These are phyloP conservation scores for Rubus parviflorus DNA, from an alignment of 306 rosid species.

Conservation along the genomic window DNA sequence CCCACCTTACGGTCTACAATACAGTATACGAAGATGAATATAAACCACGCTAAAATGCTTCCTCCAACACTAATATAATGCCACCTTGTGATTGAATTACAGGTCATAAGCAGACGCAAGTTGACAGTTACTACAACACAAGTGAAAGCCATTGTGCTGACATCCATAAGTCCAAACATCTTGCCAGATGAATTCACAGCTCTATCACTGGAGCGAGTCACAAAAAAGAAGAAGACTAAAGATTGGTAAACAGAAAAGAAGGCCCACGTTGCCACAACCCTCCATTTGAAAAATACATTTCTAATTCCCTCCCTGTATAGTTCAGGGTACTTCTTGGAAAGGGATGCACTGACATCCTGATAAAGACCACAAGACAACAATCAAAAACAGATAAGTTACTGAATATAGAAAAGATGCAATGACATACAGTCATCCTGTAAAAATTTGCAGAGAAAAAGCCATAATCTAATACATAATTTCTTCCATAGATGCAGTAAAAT, in stretches of 20 bases:
- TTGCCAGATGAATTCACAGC: constrained; percentile 69
- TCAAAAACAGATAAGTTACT: not conserved
- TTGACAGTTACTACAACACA: constrained; percentile 87
- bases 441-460: not conserved
- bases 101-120: constrained; percentile 76
- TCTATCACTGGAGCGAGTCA: constrained; percentile 45
- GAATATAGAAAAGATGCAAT: not conserved
- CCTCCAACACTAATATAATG: constrained; percentile 92
- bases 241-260: constrained; percentile 87
- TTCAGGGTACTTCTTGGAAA: constrained; percentile 93
- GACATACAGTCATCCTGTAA: not conserved
- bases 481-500: constrained; percentile 7
- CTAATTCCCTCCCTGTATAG: constrained; percentile 86
- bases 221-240: constrained; percentile 70
- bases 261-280: constrained; percentile 90
- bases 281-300: constrained; percentile 83
- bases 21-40: constrained; percentile 70
- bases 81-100: constrained; percentile 92
- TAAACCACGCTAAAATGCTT: constrained; percentile 88
- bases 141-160: constrained; percentile 93
- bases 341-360: constrained; percentile 92
- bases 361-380: constrained; percentile 5
- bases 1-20: constrained; percentile 68
- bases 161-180: constrained; percentile 88
- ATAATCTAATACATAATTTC: not conserved